Evolutionary conservation across 345 rosid species (phyloP), one percentile per base, ranked within the genome.

Genomic region (Excoecaria cochinchinensis): DNA sequence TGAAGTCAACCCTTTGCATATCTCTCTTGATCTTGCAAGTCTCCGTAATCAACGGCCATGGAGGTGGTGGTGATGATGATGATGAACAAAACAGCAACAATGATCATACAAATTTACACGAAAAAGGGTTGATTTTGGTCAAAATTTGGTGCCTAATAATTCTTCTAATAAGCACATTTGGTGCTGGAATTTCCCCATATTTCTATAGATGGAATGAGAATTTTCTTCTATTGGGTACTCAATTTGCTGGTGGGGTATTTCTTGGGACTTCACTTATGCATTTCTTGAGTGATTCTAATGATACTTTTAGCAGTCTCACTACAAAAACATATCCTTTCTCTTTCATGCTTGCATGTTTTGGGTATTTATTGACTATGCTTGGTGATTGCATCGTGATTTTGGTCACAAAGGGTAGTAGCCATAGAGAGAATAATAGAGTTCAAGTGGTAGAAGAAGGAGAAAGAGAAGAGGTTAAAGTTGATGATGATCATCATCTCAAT

Each of bases 211-310:
- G 92, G 93, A 87, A 91, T 74, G 94, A 92, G 86, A 83, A 73
- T 8, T 92, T 92, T 69, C 85, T 92, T 52, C 89, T 92, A 68
- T 82, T 92, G 62, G 96, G 96, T 39, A 89, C 92, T 17, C 97
- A 90, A 70, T 91, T 91, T 46, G 91, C 97, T 19, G 96, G 96
- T 1, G 92, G 97, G 61, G 87, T 87, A 72, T 92, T 92, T 76
- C 85, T 90, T 0, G 96, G 88, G 1, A 92, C 97, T 6, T 74
- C 97, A 21, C 61, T 92, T 53, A 83, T 86, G 72, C 96, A 91
- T 87, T 92, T 92, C 79, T 84, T 92, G 76, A 84, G 96, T 61
- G 94, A 92, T 71, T 72, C 97, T 1, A 74, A 82, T n/a, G 92
- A 79, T 69, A 88, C 94, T 21, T 88, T 91, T 39, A 61, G 70